These are phyloP conservation scores for Fusarium beomiforme DNA, from an alignment of 2,329 filamentous ascomycete genomes.

Conservation along the genomic window DNA sequence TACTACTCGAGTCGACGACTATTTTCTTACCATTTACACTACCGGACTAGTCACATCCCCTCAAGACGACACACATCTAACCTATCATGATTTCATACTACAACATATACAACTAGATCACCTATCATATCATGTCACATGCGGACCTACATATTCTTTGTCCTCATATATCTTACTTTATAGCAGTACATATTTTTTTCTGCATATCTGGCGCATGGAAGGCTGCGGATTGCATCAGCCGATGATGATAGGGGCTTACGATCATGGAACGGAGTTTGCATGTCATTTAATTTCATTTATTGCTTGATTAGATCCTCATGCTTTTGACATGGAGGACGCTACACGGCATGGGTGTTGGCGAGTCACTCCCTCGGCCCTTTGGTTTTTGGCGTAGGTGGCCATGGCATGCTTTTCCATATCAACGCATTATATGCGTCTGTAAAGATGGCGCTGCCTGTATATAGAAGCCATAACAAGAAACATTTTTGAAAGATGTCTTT, in stretches of 20 bases:
- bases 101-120: constrained; percentile 21
- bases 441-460: constrained; percentile 2
- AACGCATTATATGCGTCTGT: background rate
- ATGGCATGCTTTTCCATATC: constrained; percentile 1
- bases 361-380: background rate
- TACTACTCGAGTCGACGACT: background rate
- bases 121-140: background rate
- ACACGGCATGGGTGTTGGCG: background rate
- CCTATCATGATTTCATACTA: background rate
- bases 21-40: background rate
- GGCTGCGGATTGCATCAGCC: constrained; percentile 40
- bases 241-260: constrained; percentile 30
- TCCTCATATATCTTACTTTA: constrained; percentile 16
- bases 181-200: constrained; percentile 30
- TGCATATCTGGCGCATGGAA: constrained; percentile 43
- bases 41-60: constrained; percentile 17
- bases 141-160: background rate
- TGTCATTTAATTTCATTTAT: constrained; percentile 7
- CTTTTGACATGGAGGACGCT: constrained; percentile 2
- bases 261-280: constrained; percentile 42
- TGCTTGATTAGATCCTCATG: constrained; percentile 9
- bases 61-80: background rate
- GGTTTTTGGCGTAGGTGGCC: constrained; percentile 11
- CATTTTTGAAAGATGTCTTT: background rate
- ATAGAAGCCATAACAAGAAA: constrained; percentile 11